These are phyloP conservation scores for Myxozyma vanderwaltii DNA, from an alignment of 805 yeast genomes.

Conservation along the genomic window DNA sequence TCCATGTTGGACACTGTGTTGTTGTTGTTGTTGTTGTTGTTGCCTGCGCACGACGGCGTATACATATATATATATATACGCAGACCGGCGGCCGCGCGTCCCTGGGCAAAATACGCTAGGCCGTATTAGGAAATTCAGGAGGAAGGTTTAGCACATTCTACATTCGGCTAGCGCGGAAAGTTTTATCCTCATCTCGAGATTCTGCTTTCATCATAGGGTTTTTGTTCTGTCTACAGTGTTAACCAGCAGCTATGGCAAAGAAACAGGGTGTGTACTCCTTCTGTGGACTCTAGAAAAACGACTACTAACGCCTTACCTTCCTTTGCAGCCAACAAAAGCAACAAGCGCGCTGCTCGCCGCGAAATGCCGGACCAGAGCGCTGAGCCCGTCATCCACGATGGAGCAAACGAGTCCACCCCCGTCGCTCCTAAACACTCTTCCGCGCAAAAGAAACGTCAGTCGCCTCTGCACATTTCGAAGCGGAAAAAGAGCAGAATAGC, in stretches of 20 bases:
- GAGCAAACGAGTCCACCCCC: slow-evolving; percentile 8
- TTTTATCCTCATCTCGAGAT: too few species aligned
- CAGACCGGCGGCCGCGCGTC: slow-evolving; percentile 9
- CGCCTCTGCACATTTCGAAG: slow-evolving; percentile 11
- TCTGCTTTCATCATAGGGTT: neutral
- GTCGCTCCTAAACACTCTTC: neutral
- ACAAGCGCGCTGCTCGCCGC: slow-evolving; percentile 28
- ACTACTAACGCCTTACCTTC: too few species aligned
- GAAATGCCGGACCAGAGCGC: slow-evolving; percentile 20
- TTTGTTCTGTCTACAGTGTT: too few species aligned
- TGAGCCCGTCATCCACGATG: slow-evolving; percentile 17
- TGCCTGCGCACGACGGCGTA: too few species aligned
- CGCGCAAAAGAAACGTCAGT: neutral
- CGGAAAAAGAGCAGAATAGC: slow-evolving; percentile 6
- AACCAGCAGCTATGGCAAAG: slow-evolving; percentile 12
- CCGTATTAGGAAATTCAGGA: neutral
- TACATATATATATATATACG: too few species aligned
- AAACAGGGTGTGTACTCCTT: slow-evolving; percentile 4
- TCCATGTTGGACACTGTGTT: neutral
- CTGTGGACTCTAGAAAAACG: too few species aligned
- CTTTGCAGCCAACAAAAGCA: slow-evolving; percentile 21
- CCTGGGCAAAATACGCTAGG: neutral
- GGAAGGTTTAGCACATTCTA: neutral
- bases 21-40: too few species aligned
- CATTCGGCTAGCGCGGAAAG: neutral